These are phyloP conservation scores for Solanum boliviense DNA, from an alignment of 257 asterid species.

Conservation along the genomic window DNA sequence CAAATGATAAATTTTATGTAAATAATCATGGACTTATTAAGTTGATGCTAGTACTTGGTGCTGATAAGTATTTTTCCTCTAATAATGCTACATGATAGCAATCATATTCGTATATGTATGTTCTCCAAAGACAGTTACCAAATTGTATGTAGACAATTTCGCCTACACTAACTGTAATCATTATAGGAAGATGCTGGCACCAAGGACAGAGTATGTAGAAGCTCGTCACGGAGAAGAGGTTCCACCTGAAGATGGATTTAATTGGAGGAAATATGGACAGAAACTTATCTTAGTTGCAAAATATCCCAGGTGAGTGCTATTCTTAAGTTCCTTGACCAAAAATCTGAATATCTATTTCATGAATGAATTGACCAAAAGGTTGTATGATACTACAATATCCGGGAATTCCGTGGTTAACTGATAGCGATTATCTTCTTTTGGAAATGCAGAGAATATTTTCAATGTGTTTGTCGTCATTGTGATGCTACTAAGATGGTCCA, in stretches of 20 bases:
- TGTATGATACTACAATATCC: background rate
- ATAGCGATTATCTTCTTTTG: background rate
- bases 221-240: background rate
- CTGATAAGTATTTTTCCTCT: background rate
- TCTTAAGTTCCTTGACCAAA: background rate
- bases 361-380: background rate
- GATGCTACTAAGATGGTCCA: background rate
- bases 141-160: background rate
- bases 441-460: background rate
- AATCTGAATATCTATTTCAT: background rate
- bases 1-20: background rate
- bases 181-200: background rate
- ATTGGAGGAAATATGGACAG: constrained; percentile 44
- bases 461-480: background rate
- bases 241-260: constrained; percentile 17
- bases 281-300: constrained; percentile 25
- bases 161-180: background rate
- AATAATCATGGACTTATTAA: background rate
- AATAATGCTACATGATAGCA: background rate
- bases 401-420: background rate
- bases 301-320: constrained; percentile 25
- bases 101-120: background rate
- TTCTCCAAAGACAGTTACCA: background rate
- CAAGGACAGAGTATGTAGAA: background rate
- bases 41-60: background rate